Evolutionary conservation across 768 basidiomycete species (phyloP), one percentile per base, ranked within the genome.

Genomic region (Ramaria rubella): DNA sequence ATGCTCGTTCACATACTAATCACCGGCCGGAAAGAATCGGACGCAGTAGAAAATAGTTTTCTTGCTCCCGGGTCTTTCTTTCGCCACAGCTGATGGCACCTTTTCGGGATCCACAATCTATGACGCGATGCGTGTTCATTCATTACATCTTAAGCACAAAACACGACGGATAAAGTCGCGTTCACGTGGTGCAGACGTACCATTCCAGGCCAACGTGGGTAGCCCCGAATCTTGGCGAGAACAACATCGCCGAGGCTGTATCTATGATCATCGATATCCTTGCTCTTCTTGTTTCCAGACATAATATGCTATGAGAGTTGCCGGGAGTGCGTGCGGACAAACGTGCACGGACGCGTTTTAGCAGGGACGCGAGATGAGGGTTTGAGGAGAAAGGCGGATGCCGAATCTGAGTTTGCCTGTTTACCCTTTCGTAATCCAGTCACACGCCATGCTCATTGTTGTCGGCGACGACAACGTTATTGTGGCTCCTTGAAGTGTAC

Each of bases 191-290:
- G 65, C 65, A 60, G 58, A 81, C 90, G 72, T 68, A 95, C 95
- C 76, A 90, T 87, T 68, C 84, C 91, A 54, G 94, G 96, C 96
- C 96, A 99, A 4, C 88, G 79, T 1, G 96, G 93, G 74, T 77
- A 97, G 9, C 95, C 96, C 74, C 90, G 90, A 68, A 99, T 74
- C 76, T 95, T 94, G 24, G 82, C 93, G 59, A 97, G 82, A 36
- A 98, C 92, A 63, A 93, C 76, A 66, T 98, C 94, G 71, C 87
- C 85, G 55, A 79, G 67, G 23, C 78, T 77, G 69, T 89, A 95
- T 45, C 75, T 74, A 12, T 75, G 68, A 51, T 65, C 64, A 48
- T 61, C 64, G 59, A 67, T 68, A 61, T 71, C 67, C 61, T 78
- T 68, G 34, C 62, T 66, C 42, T 71, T 67, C 66, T 75, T 73